Evolutionary conservation across 305 asterid species (phyloP).

Genomic region (Nicotiana rustica): DNA sequence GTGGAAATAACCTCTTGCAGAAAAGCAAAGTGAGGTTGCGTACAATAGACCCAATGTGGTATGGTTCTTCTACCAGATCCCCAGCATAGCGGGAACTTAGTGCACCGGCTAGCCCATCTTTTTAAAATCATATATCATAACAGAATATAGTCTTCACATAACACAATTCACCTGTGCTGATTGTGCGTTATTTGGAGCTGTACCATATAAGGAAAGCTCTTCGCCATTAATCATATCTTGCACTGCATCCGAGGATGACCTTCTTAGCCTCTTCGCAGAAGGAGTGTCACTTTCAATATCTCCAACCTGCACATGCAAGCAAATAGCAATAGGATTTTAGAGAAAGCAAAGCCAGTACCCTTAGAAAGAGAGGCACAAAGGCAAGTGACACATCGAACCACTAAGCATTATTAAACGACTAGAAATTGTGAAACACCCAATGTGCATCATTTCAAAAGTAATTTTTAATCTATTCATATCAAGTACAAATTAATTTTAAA

Average conservation of each 20-base stretch:
- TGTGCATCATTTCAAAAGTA: constrained; percentile 24
- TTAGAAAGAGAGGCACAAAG: constrained; percentile 21
- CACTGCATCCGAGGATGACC: constrained; percentile 86
- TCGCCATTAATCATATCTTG: constrained; percentile 84
- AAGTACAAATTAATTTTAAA: neutral
- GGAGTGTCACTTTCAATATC: constrained; percentile 91
- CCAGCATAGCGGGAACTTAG: too few species aligned
- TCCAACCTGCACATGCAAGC: constrained; percentile 64
- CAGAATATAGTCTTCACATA: constrained; percentile 19
- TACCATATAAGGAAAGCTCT: constrained; percentile 86
- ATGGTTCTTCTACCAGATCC: too few species aligned
- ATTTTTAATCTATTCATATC: neutral
- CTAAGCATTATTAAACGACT: neutral
- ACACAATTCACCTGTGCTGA: constrained; percentile 71
- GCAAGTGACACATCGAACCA: neutral
- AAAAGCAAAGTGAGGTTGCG: too few species aligned
- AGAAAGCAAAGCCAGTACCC: constrained; percentile 4
- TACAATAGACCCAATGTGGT: too few species aligned
- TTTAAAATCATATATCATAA: constrained; percentile 15
- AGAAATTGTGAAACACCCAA: neutral
- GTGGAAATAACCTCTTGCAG: too few species aligned
- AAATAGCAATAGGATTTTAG: constrained; percentile 18
- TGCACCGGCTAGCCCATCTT: too few species aligned
- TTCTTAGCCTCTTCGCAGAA: constrained; percentile 73
- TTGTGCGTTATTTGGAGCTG: constrained; percentile 80